Evolutionary conservation across 306 rosid species (phyloP), one percentile per base, ranked within the genome.

Genomic region (Chamaecrista fasciculata): DNA sequence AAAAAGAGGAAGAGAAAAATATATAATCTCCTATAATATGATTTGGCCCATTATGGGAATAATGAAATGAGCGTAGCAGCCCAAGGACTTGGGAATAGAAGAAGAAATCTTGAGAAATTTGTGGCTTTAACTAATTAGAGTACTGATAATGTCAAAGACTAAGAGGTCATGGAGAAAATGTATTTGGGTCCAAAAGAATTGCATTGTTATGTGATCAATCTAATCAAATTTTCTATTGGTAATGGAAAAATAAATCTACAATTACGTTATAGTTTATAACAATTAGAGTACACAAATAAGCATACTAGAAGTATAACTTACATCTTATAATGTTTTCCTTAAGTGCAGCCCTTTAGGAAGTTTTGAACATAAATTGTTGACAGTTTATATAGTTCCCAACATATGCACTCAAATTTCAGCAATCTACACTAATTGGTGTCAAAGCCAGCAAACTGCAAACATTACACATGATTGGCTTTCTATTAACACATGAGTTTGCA

Each of bases 401-500:
- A 15, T 26, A 67, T 50, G 42, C 57, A 43, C 71, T 59, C 61
- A 72, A 67, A 78, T 23, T 34, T 67, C 48, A 78, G 78, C 61
- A 33, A 18, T 40, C n/a, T 11, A 42, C 29, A 66, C 28, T 60
- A 59, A 31, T 23, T 49, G 67, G 78, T 78, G 78, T 62, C 40
- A 68, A 73, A 73, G 72, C 82, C 64, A 73, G 64, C 12, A 40
- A 40, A 12, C 15, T 2, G 65, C 12, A 40, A 11, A 12, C 4
- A 15, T 40, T 73, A 74, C 69, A 73, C 23, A 61, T 50, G 62
- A 72, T 71, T 46, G 47, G 61, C 57, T 57, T 36, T 58, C 42
- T 68, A 67, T 66, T 57, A 43, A 14, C 76, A 66, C 58, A 62
- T 52, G 71, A 46, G 71, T 74, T 78, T 70, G 82, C 65, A 70